phyloP scores from a whole-genome alignment of 225 moss, liverwort and hornwort genomes.

The Climacium dendroides region DNA sequence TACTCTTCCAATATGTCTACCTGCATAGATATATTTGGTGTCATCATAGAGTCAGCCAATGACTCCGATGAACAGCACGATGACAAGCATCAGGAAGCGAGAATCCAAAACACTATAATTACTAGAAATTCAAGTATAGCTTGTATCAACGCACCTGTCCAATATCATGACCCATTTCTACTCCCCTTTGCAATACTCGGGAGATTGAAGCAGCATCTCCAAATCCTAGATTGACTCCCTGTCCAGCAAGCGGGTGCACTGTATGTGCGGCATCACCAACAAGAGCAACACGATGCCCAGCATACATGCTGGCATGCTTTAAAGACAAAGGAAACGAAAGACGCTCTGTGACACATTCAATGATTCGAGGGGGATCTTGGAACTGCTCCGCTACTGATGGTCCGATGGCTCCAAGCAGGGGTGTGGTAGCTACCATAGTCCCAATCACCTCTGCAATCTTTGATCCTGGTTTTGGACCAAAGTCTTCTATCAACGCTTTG shows the following conservation, averaged over 20 bases:
- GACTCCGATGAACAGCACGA: background rate
- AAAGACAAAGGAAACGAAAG: constrained; percentile 83
- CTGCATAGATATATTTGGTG: constrained; percentile 13
- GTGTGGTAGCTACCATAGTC: constrained; percentile 18
- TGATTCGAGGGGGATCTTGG: constrained; percentile 57
- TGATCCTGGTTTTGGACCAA: constrained; percentile 43
- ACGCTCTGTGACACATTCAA: constrained; percentile 53
- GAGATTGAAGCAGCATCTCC: constrained; percentile 78
- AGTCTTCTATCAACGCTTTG: constrained; percentile 57
- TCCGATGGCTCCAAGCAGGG: constrained; percentile 41
- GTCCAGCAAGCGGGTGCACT: constrained; percentile 93
- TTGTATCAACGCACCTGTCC: constrained; percentile 48
- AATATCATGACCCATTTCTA: constrained; percentile 68
- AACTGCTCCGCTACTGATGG: constrained; percentile 58
- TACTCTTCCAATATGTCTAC: constrained; percentile 55
- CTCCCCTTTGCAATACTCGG: constrained; percentile 52
- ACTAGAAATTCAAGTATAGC: background rate
- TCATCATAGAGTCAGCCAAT: background rate
- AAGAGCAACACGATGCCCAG: constrained; percentile 66
- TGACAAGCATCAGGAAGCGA: background rate
- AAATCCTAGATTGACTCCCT: constrained; percentile 93
- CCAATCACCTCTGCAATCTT: constrained; percentile 26
- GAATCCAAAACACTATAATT: background rate
- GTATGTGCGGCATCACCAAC: constrained; percentile 98
- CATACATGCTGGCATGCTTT: constrained; percentile 67